These are phyloP conservation scores for Serendipita sp. DNA, from an alignment of 768 basidiomycete species.

Conservation along the genomic window DNA sequence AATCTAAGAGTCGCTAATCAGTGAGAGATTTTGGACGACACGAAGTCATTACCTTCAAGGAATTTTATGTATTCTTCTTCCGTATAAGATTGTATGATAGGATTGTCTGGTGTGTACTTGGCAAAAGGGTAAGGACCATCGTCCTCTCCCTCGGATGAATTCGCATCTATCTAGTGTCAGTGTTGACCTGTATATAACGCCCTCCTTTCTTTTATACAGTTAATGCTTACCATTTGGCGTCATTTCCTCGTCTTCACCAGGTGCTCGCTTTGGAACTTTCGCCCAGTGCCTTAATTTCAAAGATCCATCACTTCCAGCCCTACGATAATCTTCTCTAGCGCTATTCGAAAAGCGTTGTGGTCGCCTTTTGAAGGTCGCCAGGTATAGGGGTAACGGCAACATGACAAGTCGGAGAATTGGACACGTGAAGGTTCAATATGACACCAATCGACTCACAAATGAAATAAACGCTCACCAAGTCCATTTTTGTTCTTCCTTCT, in stretches of 20 bases:
- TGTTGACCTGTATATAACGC: not conserved
- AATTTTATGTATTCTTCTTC: slow-evolving; percentile 76
- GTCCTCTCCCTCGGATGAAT: slow-evolving; percentile 4
- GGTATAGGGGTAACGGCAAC: not conserved
- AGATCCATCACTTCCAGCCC: slow-evolving; percentile 11
- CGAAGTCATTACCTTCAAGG: slow-evolving; percentile 44
- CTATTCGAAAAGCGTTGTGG: slow-evolving; percentile 55
- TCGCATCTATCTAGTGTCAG: not conserved
- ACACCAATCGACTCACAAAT: too few species aligned
- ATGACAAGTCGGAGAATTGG: not conserved
- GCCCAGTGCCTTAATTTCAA: slow-evolving; percentile 75
- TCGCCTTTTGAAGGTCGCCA: slow-evolving; percentile 36
- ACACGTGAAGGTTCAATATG: not conserved
- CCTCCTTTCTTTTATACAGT: slow-evolving; percentile 27
- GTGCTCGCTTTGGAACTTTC: slow-evolving; percentile 27
- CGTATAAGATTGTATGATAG: slow-evolving; percentile 48
- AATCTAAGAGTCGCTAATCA: not conserved
- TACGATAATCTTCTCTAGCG: slow-evolving; percentile 40
- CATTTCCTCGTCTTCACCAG: not conserved
- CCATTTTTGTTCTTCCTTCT: not conserved
- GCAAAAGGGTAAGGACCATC: slow-evolving; percentile 45
- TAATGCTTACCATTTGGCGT: slow-evolving; percentile 14
- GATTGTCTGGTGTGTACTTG: slow-evolving; percentile 50
- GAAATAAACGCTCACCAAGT: not conserved
- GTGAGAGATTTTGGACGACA: too few species aligned